Evolutionary conservation across 208 protist species (phyloP), one percentile per base, ranked within the genome.

Genomic region (Angomonas ambiguus): DNA sequence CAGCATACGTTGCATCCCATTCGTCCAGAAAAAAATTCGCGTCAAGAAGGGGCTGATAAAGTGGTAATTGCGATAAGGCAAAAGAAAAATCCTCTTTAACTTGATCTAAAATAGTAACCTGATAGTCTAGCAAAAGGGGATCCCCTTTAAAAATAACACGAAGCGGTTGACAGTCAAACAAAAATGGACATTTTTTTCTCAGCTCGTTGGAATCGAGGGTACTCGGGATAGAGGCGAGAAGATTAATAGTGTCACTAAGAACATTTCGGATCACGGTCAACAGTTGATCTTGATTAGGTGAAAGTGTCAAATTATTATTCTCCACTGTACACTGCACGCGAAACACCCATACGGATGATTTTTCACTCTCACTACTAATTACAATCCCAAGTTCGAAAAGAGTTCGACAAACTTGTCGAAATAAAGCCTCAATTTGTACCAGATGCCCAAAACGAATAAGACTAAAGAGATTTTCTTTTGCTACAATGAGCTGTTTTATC

Each of bases 401-500:
- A 0, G 85, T 85, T 0, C 48, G 75, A 24, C 84, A 80, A 13
- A 72, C 81, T 58, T 85, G 82, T 25, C 80, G 60, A 73, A 94
- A 96, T 22, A 88, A 56, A 0, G 77, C 72, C 63, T 95, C 88
- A 6, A 90, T 74, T 31, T 82, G 77, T 28, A 97, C 83, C 35
- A 79, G 82, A 67, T 97, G 87, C 1, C 78, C 76, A 2, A 97
- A 67, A 24, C 92, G 79, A 55, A 95, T 64, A 51, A 96, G 79
- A n/a, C 63, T 45, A 6, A 81, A 87, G 35, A 97, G 41, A 53
- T 91, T 87, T 62, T 80, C 74, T 63, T 94, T 88, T 45, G 93
- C 82, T 1, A 93, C 84, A n/a, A 93, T 75, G 18, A 88, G 78
- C 0, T 79, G 74, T 49, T 97, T 96, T n/a, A 91, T 76, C 28